Conservation (phyloP, 202 grass and related monocot species). For the Saccharum hybrid region DNA sequence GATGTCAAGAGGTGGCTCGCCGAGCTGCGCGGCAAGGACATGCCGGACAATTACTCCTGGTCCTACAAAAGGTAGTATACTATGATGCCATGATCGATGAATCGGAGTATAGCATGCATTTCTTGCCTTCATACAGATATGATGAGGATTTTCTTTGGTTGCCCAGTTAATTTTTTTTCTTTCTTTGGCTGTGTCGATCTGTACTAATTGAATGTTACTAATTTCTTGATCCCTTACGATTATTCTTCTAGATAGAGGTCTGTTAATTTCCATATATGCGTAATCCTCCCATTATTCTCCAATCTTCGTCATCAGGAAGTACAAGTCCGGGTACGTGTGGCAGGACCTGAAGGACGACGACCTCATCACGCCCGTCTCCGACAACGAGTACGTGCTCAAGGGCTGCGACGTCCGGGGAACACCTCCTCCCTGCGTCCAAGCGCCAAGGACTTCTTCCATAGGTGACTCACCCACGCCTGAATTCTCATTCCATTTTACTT, state of each 20-base stretch:
- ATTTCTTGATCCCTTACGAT: not conserved
- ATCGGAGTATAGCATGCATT: not conserved
- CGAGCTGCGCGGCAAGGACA: conserved; percentile 70
- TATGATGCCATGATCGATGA: not conserved
- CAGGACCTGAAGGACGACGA: conserved; percentile 74
- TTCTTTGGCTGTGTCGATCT: conserved; percentile 4
- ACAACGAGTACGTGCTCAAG: conserved; percentile 77
- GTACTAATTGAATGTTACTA: not conserved
- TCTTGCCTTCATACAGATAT: not conserved
- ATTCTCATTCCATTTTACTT: not conserved
- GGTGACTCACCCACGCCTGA: not conserved
- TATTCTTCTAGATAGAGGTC: not conserved
- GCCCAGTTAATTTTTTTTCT: not conserved
- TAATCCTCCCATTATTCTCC: not conserved
- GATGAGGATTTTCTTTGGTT: not conserved
- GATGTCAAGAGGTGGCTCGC: conserved; percentile 82
- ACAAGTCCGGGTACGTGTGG: conserved; percentile 65
- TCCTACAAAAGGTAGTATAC: conserved; percentile 62
- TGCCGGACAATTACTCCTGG: conserved; percentile 69
- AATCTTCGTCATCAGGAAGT: conserved; percentile 43
- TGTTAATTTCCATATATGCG: not conserved
- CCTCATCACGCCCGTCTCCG: conserved; percentile 69
- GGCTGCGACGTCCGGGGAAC: conserved; percentile 58
- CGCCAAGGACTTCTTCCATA: conserved; percentile 1
- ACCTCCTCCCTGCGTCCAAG: conserved; percentile 3